Evolutionary conservation across 1,139 yeast species (phyloP), one percentile per base, ranked within the genome.

Genomic region (Sugiyamaella grinbergsii): DNA sequence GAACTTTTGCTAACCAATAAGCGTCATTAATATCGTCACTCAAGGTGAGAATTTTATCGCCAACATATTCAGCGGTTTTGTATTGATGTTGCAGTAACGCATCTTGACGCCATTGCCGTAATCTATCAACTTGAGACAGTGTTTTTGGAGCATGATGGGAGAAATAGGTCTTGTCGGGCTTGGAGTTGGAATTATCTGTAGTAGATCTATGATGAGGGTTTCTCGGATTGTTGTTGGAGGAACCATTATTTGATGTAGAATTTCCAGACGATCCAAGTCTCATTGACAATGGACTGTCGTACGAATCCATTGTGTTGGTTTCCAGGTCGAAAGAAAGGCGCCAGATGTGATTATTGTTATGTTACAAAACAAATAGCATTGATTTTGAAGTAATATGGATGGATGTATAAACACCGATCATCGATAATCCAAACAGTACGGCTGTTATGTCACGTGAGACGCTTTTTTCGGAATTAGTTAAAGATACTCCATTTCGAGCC

Each of bases 1-100:
- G 83, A 1, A 87, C 95, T 69, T 93, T 96, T 0, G 96, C 97
- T 39, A 93, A 74, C 97, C 98, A 93, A 67, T 90, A 91, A 11
- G 97, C 97, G 67, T 93, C 98, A 62, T 85, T 87, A 13, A 96
- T 85, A 63, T 91, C 97, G 55, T 80, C 57, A 1, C 91, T 85
- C 53, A 91, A 71, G 0, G 91, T 81, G 43, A 86, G 75, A 7
- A 94, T 87, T 62, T 91, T 93, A 70, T 93, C 96, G 10, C 97
- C 98, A 29, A 94, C 80, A 64, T 82, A 89, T 62, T 86, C 94
- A 0, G 98, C 98, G 0, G 98, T 88, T 44, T 78, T 78, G 66
- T 87, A 87, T 57, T 91, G 95, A 65, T 91, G 98, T 62, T 91
- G 96, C 83, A 86, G 83, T 53, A 86, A 70, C 0, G 98, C 96